Evolutionary conservation across 2,329 filamentous ascomycete genomes (phyloP), one percentile per base, ranked within the genome.

Genomic region (Dothiorella sarmentorum): DNA sequence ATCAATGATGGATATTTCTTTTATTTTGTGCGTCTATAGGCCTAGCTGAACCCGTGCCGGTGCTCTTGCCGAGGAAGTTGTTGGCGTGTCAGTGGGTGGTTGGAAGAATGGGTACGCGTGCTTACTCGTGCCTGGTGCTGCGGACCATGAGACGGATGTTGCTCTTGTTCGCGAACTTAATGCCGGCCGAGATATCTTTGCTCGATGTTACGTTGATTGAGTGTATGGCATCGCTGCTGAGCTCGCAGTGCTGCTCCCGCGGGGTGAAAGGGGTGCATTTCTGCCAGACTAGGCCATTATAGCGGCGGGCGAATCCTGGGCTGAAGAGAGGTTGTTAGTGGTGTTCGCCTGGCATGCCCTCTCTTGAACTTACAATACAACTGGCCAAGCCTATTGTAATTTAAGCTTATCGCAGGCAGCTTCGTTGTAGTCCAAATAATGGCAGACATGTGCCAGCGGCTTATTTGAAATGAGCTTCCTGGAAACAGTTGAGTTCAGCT

Each of bases 391-490:
- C 71, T 70, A 74, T 56, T 64, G 64, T 3, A 35, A 49, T 2
- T 68, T 68, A 62, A 42, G 68, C 42, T 17, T 66, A 2, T 17
- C 24, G 20, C 57, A 59, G 3, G 27, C 26, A 3, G 29, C 29
- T 38, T 74, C 63, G 65, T 68, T 73, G 43, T 64, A 64, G n/a
- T 68, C 61, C 53, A 73, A 63, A 60, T 63, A 65, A 65, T 80
- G 78, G 63, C 78, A 80, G 65, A 77, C 72, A 67, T 73, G 72
- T 64, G 74, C 78, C 26, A 77, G 75, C 62, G 80, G 75, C 60
- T 68, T 29, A 29, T 80, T 71, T 6, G 47, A 11, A 56, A 82
- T 64, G 15, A 83, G 72, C 29, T 68, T 69, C 3, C 79, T 78
- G 7, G 66, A 69, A 20, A 78, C 67, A 2, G 76, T 75, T 7